Conservation (phyloP, 202 grass and related monocot species). For the Musa balbisiana region DNA sequence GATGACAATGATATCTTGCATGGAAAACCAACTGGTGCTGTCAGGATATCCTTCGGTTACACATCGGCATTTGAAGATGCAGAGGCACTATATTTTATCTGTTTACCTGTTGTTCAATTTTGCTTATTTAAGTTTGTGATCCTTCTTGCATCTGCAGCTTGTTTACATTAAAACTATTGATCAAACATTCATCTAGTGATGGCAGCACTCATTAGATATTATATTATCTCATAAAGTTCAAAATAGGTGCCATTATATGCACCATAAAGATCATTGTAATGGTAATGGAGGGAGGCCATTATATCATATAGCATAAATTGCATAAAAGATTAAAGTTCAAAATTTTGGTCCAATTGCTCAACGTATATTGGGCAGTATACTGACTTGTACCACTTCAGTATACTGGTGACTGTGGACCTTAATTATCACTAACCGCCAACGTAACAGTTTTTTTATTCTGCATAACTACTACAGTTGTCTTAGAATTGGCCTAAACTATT, state of each 20-base stretch:
- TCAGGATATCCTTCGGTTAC: conserved; percentile 96
- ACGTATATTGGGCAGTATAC: too few species aligned
- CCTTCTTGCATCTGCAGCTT: not conserved
- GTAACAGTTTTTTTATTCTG: too few species aligned
- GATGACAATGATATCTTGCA: conserved; percentile 94
- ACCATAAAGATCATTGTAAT: not conserved
- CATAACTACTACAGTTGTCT: too few species aligned
- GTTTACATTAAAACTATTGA: not conserved
- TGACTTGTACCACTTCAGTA: too few species aligned
- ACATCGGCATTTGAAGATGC: conserved; percentile 79
- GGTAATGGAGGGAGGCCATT: not conserved
- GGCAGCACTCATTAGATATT: not conserved
- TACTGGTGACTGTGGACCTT: too few species aligned
- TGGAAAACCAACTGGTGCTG: conserved; percentile 90
- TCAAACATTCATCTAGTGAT: not conserved
- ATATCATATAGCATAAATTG: too few species aligned
- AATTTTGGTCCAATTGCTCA: too few species aligned
- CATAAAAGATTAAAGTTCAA: too few species aligned
- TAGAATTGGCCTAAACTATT: too few species aligned
- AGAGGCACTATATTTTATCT: conserved; percentile 29
- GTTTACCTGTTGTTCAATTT: not conserved
- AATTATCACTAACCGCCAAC: too few species aligned
- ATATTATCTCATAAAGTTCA: too few species aligned
- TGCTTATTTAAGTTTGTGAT: not conserved
- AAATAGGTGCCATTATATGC: too few species aligned